A percentile compares a stretch with the other conserved stretches of the same genome.
These are phyloP conservation scores for Stemphylium lycopersici DNA, from an alignment of 2,329 filamentous ascomycete genomes.

Conservation along the genomic window DNA sequence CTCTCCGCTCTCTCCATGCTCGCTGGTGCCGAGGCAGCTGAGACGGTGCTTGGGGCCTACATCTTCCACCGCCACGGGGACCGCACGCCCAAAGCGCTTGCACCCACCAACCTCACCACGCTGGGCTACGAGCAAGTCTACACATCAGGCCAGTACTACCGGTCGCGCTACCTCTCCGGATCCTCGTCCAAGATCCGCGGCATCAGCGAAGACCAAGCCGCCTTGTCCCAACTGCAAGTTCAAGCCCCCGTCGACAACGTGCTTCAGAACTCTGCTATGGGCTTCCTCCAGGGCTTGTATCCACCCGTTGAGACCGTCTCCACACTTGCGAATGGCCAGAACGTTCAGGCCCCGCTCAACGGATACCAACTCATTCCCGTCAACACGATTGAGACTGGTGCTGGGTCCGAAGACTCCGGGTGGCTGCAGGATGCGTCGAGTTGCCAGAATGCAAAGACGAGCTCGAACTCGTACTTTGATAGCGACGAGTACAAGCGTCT, in stretches of 20 bases:
- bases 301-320: conserved; percentile 69
- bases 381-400: conserved; percentile 63
- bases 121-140: conserved; percentile 80
- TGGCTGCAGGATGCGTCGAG: conserved; percentile 65
- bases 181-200: conserved; percentile 69
- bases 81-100: conserved; percentile 76
- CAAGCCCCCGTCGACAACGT: conserved; percentile 77
- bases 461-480: conserved; percentile 65
- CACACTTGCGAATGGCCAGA: conserved; percentile 73
- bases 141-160: conserved; percentile 75
- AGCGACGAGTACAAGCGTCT: conserved; percentile 58
- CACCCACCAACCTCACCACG: conserved; percentile 75
- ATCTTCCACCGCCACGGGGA: conserved; percentile 92
- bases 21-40: conserved; percentile 48
- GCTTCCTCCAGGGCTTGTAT: conserved; percentile 86
- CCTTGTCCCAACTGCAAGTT: conserved; percentile 72
- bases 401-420: conserved; percentile 62
- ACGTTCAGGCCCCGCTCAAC: conserved; percentile 69
- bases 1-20: conserved; percentile 37
- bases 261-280: conserved; percentile 78
- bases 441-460: conserved; percentile 62
- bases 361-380: conserved; percentile 88
- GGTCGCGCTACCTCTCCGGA: conserved; percentile 72
- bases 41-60: conserved; percentile 81
- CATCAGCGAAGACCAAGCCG: conserved; percentile 70